Base-by-base conservation (phyloP, 208 protist genomes). In the Crithidia expoeki region DNA sequence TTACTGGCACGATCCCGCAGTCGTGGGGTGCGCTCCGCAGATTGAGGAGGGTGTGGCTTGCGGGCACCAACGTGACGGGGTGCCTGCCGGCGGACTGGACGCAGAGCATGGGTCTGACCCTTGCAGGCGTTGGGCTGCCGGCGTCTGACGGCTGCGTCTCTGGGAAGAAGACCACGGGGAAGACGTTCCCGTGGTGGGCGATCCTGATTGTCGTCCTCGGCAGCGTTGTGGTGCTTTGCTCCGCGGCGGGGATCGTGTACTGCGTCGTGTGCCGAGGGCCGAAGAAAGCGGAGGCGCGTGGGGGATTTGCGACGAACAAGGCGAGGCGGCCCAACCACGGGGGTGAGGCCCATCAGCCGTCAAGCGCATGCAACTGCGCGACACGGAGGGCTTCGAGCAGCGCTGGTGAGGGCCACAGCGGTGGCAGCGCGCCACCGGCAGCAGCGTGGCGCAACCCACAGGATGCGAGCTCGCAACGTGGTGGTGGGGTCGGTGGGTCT, bases 141-240 rank as follows among this genome's bases (percentile, higher is more conserved):
- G 42, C 5, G 16, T 28, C 12, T 5, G 14, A 7, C 6, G 66
- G 50, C 4, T 52, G 42, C 59, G 28, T 36, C 21, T 10, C 34
- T 1, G 7, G 17, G n/a, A 30, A 25, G 16, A 14, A 40, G 19
- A 17, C 4, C 5, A 30, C 10, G 33, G 42, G 33, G 34, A 65
- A 53, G 57, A 50, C 27, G 38, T 62, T 62, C 38, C 57, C 57
- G 38, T 62, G 57, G 57, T 62, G 57, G 57, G 57, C 57, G 32
- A 62, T 62, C 2, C 44, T 65, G 34, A 53, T 65, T 30, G 36
- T 65, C 19, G 46, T 65, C 34, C 28, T 65, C 59, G 59, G 44
- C 46, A 11, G 9, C 30, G 59, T 65, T 11, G 28, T 32, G 16
- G 28, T 53, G 10, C 14, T 65, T 28, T 21, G 28, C 7, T 25